Evolutionary conservation across 1,284 basidiomycete genomes (phyloP), one percentile per base, ranked within the genome.

Genomic region (Microbotryomycetes sp.): DNA sequence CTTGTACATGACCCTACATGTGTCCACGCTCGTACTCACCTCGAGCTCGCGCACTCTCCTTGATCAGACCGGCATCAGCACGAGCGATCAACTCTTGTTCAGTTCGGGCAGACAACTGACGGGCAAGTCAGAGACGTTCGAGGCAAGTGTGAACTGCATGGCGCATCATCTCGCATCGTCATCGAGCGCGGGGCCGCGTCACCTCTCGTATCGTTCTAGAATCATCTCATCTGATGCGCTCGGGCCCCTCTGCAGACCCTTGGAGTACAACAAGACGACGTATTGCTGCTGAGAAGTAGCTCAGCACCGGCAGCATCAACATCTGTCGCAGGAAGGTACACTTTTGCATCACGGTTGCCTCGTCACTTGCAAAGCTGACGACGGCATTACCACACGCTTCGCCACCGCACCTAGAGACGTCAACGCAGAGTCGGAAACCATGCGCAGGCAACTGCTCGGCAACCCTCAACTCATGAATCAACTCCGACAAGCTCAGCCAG

Each of bases 381-480:
- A 24, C 0, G 24, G 24, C 26, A n/a, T 45, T 7, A 21, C 28
- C 46, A 30, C 52, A 30, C 16, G 28, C 46, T n/a, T n/a, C n/a
- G n/a, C n/a, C 16, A 56, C 6, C 26, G 31, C 56, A 28, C 31
- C 28, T 30, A 30, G 59, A 47, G 61, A 52, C 46, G 55, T 61
- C 53, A 52, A 70, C 85, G 85, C 69, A 60, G 90, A 93, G 69
- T 78, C 88, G 27, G 94, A 97, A 75, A 86, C 87, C 80, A 89
- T 93, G 84, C 82, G 93, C 11, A 77, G 91, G 26, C 91, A 93
- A 70, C 74, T 94, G 18, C 79, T 97, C 16, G 87, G 89, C 3
- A 84, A 97, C 75, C 89, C 91, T 0, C 72, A 79, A 0, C 76
- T 96, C 30, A 87, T 97, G 85, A 75, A 78, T 4, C 83, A 90